phyloP scores from a whole-genome alignment of 2,329 filamentous ascomycete genomes.

The Eutypa lata region DNA sequence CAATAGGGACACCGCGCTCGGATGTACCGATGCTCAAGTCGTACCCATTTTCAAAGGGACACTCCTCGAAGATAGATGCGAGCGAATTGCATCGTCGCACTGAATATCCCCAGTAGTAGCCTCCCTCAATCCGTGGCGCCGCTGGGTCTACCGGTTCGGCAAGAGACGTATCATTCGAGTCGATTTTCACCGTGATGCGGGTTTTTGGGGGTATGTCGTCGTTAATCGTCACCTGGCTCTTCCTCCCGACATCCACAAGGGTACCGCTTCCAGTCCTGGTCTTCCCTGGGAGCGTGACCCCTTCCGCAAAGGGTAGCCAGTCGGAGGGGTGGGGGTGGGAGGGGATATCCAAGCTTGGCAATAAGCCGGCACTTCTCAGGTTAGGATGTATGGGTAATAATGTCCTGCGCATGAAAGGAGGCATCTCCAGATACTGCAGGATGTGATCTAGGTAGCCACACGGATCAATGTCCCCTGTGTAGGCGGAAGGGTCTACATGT shows the following conservation, averaged over 20 bases:
- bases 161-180: conserved; percentile 38
- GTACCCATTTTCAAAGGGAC: conserved; percentile 72
- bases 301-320: conserved; percentile 78
- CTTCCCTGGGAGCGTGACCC: conserved; percentile 57
- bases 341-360: conserved; percentile 80
- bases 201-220: conserved; percentile 66
- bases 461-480: conserved; percentile 71
- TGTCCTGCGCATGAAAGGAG: conserved; percentile 72
- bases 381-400: conserved; percentile 80
- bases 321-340: conserved; percentile 76
- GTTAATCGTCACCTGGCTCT: conserved; percentile 53
- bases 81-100: conserved; percentile 65
- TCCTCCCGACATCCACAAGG: conserved; percentile 56
- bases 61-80: conserved; percentile 74
- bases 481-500: conserved; percentile 47
- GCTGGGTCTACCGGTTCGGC: conserved; percentile 65
- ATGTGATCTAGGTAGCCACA: conserved; percentile 78
- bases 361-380: conserved; percentile 65
- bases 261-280: conserved; percentile 45
- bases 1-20: conserved; percentile 62
- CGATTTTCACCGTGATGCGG: conserved; percentile 69
- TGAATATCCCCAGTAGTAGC: conserved; percentile 84
- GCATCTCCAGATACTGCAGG: conserved; percentile 78
- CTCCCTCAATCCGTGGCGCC: conserved; percentile 67
- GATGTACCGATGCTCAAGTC: conserved; percentile 81